phyloP scores from a whole-genome alignment of 768 basidiomycete genomes.

The Naganishia friedmannii region DNA sequence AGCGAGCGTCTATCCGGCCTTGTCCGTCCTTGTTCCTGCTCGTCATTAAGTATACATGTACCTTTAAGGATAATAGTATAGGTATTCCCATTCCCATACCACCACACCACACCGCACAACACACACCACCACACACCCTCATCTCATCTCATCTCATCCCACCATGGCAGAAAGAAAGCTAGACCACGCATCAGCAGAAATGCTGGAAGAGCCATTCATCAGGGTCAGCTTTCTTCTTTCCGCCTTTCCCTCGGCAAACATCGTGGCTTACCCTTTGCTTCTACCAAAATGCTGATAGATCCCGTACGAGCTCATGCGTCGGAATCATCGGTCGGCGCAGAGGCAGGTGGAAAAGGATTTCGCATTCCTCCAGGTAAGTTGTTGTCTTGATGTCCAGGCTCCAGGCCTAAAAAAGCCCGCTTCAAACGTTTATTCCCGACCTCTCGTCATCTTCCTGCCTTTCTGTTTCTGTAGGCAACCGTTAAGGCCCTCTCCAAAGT shows the following conservation, averaged over 20 bases:
- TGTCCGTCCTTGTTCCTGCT: too few relatives aligned
- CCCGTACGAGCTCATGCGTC: slow-evolving; percentile 47
- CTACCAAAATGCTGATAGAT: slow-evolving; percentile 39
- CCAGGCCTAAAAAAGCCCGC: too few relatives aligned
- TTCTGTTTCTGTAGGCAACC: background rate
- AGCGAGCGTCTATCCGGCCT: too few relatives aligned
- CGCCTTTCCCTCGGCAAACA: background rate
- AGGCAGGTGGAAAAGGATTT: slow-evolving; percentile 52
- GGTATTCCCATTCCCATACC: too few relatives aligned
- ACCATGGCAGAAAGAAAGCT: slow-evolving; percentile 22
- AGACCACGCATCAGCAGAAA: slow-evolving; percentile 29
- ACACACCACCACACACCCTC: background rate
- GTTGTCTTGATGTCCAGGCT: background rate
- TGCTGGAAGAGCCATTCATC: slow-evolving; percentile 50
- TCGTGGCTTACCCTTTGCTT: background rate
- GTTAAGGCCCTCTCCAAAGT: slow-evolving; percentile 21
- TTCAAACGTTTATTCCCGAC: background rate
- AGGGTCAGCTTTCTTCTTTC: slow-evolving; percentile 34
- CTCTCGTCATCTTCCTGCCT: background rate
- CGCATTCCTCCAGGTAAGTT: slow-evolving; percentile 43
- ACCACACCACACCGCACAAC: too few relatives aligned
- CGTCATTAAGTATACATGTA: too few relatives aligned
- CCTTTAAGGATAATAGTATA: too few relatives aligned
- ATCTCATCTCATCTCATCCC: too few relatives aligned
- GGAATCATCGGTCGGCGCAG: slow-evolving; percentile 49